These are phyloP conservation scores for Globisporangium nodosum DNA, from an alignment of 352 stramenopile species.

Conservation along the genomic window DNA sequence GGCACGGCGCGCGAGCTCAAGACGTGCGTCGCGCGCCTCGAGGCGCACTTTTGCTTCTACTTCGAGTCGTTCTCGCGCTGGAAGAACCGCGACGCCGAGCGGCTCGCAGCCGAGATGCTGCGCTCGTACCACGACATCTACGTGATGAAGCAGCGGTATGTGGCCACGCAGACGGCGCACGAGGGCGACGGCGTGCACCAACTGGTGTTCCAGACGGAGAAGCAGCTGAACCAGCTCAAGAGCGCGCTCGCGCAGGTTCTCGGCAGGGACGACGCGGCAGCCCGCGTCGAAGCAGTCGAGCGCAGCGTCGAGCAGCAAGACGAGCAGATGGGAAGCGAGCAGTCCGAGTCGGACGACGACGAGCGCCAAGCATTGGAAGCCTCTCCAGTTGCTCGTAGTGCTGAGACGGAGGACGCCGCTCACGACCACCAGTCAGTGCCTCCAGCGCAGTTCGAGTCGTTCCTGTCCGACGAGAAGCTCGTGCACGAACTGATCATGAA, in stretches of 20 bases:
- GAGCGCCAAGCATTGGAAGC: slow-evolving; percentile 20
- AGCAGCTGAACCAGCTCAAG: slow-evolving; percentile 51
- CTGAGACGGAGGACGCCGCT: background rate
- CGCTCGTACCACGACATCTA: slow-evolving; percentile 47
- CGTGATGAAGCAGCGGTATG: slow-evolving; percentile 40
- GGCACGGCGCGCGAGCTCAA: slow-evolving; percentile 37
- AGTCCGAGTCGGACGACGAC: slow-evolving; percentile 3
- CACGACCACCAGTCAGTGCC: slow-evolving; percentile 2
- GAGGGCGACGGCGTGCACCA: slow-evolving; percentile 49
- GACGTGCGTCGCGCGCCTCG: slow-evolving; percentile 29
- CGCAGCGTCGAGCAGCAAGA: slow-evolving; percentile 22
- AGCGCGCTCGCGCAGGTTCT: slow-evolving; percentile 50
- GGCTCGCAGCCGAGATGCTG: slow-evolving; percentile 45
- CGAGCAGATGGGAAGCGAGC: slow-evolving; percentile 7
- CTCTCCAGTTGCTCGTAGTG: slow-evolving; percentile 3
- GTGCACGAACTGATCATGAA: slow-evolving; percentile 77
- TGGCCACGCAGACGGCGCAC: slow-evolving; percentile 19
- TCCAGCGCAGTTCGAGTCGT: slow-evolving; percentile 25
- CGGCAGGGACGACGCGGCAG: slow-evolving; percentile 30
- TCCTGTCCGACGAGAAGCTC: slow-evolving; percentile 53
- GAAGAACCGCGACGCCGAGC: slow-evolving; percentile 56
- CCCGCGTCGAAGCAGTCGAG: slow-evolving; percentile 30
- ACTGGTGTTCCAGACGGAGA: slow-evolving; percentile 48
- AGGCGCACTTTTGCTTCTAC: slow-evolving; percentile 64
- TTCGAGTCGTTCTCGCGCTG: slow-evolving; percentile 57